These are phyloP conservation scores for Hyaloscypha finlandica DNA, from an alignment of 495 filamentous ascomycete genomes.

Conservation along the genomic window DNA sequence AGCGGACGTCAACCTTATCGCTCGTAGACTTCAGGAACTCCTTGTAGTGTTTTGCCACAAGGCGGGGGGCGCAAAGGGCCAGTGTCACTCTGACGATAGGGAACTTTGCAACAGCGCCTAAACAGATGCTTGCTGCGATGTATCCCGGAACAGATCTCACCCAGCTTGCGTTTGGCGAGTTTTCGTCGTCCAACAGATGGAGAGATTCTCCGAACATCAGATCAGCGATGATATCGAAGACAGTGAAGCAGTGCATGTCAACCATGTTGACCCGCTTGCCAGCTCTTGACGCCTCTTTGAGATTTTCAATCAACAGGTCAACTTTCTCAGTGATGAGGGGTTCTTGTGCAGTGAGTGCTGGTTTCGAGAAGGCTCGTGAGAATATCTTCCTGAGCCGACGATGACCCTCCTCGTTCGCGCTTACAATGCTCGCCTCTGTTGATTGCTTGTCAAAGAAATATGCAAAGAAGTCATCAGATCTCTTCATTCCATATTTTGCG, in stretches of 20 bases:
- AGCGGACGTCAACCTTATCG: not conserved
- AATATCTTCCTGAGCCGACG: conserved; percentile 5
- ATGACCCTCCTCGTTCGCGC: conserved; percentile 9
- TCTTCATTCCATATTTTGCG: conserved; percentile 17
- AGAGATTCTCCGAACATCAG: not conserved
- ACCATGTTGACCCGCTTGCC: not conserved
- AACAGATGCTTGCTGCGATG: conserved; percentile 7
- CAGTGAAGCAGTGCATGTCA: not conserved
- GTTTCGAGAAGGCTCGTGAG: conserved; percentile 8
- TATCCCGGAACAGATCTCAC: conserved; percentile 6
- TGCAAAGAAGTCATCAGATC: conserved; percentile 13
- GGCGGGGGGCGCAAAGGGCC: not conserved
- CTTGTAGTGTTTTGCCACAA: conserved; percentile 11
- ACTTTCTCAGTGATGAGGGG: not conserved
- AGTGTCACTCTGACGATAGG: not conserved
- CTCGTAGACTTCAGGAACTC: conserved; percentile 10
- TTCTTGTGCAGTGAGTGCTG: conserved; percentile 8
- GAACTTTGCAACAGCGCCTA: conserved; percentile 3
- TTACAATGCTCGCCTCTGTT: conserved; percentile 11
- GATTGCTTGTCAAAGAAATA: conserved; percentile 12
- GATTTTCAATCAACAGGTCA: not conserved
- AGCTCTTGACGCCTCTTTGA: not conserved
- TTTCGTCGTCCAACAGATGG: not conserved
- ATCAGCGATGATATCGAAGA: not conserved
- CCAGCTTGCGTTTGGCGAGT: not conserved